These are phyloP conservation scores for Eutypella sp. DNA, from an alignment of 2,329 filamentous ascomycete species.

Conservation along the genomic window DNA sequence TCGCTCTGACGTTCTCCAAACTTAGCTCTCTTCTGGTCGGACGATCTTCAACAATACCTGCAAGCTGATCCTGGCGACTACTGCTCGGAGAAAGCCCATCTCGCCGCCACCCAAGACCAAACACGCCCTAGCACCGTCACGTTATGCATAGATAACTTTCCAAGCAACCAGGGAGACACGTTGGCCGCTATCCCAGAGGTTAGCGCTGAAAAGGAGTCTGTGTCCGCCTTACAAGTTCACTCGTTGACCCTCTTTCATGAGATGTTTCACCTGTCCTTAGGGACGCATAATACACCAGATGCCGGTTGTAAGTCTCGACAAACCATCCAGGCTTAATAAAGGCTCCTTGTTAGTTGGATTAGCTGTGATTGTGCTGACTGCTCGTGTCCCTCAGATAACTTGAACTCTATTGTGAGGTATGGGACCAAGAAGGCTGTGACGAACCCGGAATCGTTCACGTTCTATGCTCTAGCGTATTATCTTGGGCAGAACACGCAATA, in stretches of 20 bases:
- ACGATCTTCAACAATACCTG: conserved; percentile 6
- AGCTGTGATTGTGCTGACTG: neutral
- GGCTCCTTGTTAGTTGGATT: neutral
- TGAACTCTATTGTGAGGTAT: conserved; percentile 6
- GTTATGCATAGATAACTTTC: conserved; percentile 7
- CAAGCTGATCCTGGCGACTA: conserved; percentile 4
- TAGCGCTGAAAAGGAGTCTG: conserved; percentile 1
- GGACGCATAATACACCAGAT: conserved; percentile 4
- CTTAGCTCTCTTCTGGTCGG: conserved; percentile 7
- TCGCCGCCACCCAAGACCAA: conserved; percentile 8
- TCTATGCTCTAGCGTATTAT: conserved; percentile 7
- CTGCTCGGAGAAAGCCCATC: conserved; percentile 2
- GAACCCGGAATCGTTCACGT: conserved; percentile 8
- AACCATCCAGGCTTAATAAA: too few relatives aligned
- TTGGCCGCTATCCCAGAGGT: conserved; percentile 4
- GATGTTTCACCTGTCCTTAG: conserved; percentile 7
- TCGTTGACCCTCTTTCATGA: conserved; percentile 10
- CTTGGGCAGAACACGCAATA: conserved; percentile 8
- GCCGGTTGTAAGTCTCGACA: conserved; percentile 3
- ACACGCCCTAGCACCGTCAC: conserved; percentile 6
- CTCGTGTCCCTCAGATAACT: conserved; percentile 4
- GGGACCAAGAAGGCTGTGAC: conserved; percentile 2
- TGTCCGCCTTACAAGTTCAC: conserved; percentile 8
- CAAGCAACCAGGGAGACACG: conserved; percentile 2
- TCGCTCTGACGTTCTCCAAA: neutral